phyloP scores from a whole-genome alignment of 257 asterid genomes.

The Solanum sejunctum region DNA sequence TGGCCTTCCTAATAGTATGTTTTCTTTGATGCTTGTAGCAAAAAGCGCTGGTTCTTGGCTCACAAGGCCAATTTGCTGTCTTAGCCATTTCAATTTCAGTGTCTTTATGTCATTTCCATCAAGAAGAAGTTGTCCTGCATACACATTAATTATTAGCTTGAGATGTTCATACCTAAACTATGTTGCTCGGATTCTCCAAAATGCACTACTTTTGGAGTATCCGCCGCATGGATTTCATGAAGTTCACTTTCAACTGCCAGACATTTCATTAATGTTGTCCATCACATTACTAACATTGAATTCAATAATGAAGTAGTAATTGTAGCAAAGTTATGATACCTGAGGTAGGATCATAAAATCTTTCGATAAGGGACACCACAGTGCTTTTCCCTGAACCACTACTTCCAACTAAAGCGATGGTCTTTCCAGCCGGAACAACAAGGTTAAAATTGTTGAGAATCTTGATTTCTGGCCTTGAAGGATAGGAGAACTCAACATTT shows the following conservation, averaged over 20 bases:
- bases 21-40: constrained; percentile 78
- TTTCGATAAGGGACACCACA: constrained; percentile 82
- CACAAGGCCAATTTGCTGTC: constrained; percentile 83
- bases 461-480: constrained; percentile 62
- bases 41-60: constrained; percentile 92
- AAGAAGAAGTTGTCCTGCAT: constrained; percentile 57
- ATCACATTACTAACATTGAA: not conserved
- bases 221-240: not conserved
- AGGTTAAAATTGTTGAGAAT: constrained; percentile 52
- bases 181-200: not conserved
- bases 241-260: not conserved
- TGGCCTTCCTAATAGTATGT: constrained; percentile 63
- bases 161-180: not conserved
- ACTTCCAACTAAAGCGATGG: constrained; percentile 81
- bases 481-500: constrained; percentile 56
- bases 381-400: constrained; percentile 95
- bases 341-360: constrained; percentile 80
- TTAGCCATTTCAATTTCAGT: constrained; percentile 59
- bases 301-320: not conserved
- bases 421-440: constrained; percentile 68
- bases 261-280: not conserved
- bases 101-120: constrained; percentile 73
- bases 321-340: constrained; percentile 22
- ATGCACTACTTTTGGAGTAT: not conserved
- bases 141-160: constrained; percentile 17